Percentiles rank a stretch among this genome's conserved stretches.
Evolutionary conservation across 208 protist species (phyloP).

Genomic region (Vickermania spadyakhi): DNA sequence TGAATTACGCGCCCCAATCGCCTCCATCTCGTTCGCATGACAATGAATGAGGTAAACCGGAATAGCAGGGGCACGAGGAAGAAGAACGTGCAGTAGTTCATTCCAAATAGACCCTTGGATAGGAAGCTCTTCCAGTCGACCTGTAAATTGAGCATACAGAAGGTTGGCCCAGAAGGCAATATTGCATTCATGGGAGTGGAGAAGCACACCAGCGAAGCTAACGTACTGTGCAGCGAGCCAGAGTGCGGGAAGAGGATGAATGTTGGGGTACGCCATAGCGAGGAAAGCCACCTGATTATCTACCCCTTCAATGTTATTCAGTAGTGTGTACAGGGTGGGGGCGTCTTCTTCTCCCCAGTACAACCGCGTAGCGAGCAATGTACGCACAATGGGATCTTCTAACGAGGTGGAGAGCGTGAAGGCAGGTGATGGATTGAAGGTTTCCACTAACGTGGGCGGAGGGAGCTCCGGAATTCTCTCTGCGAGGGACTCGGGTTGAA

Average conservation of each 20-base stretch:
- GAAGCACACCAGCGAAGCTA: constrained; percentile 25
- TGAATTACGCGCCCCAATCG: constrained; percentile 4
- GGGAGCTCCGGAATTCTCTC: neutral
- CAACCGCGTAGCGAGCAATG: constrained; percentile 39
- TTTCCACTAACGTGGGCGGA: neutral
- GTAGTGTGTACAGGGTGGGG: constrained; percentile 30
- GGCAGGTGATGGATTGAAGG: neutral
- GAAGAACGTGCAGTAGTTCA: constrained; percentile 43
- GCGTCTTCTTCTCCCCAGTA: constrained; percentile 64
- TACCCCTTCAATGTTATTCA: constrained; percentile 28
- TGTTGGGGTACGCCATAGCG: constrained; percentile 51
- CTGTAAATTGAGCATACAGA: constrained; percentile 59
- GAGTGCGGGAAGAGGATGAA: constrained; percentile 64
- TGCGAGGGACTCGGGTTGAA: neutral
- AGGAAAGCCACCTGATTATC: constrained; percentile 33
- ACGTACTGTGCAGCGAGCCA: constrained; percentile 47
- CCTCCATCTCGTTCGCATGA: constrained; percentile 6
- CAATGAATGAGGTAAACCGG: constrained; percentile 59
- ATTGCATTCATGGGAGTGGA: constrained; percentile 30
- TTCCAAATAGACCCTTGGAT: constrained; percentile 45
- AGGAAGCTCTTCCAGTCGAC: constrained; percentile 32
- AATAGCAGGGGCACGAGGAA: constrained; percentile 54
- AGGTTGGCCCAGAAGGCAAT: constrained; percentile 81
- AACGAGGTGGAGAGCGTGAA: constrained; percentile 11
- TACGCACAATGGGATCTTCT: constrained; percentile 17